Evolutionary conservation across 192 early-diverging fungal genomes (phyloP).

Genomic region (Helicostylum pulchrum): DNA sequence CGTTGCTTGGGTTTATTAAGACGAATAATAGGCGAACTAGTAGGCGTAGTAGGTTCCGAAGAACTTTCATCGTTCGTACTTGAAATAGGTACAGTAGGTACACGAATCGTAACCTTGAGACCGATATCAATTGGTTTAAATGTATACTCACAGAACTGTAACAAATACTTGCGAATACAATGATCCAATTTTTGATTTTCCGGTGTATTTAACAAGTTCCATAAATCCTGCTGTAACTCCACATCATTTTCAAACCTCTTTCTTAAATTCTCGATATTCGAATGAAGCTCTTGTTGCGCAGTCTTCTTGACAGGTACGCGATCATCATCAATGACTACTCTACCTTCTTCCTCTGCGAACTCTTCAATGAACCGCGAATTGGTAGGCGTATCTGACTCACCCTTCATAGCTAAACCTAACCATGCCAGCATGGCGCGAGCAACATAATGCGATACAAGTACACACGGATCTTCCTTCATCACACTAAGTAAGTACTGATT

Average conservation of each 20-base stretch:
- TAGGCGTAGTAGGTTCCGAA: conserved; percentile 19
- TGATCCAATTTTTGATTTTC: conserved; percentile 44
- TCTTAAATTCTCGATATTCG: conserved; percentile 23
- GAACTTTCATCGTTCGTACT: conserved; percentile 9
- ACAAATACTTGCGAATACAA: conserved; percentile 51
- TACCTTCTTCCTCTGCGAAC: conserved; percentile 49
- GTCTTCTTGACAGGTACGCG: conserved; percentile 17
- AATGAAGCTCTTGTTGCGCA: conserved; percentile 20
- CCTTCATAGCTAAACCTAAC: conserved; percentile 43
- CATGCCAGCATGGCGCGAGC: conserved; percentile 44
- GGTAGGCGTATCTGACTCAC: conserved; percentile 14
- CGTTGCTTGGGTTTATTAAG: conserved; percentile 21
- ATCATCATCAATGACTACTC: conserved; percentile 31
- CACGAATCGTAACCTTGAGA: conserved; percentile 56
- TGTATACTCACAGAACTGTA: conserved; percentile 62
- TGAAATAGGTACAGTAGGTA: conserved; percentile 30
- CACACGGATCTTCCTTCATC: conserved; percentile 60
- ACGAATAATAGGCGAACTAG: conserved; percentile 15
- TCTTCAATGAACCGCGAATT: conserved; percentile 32
- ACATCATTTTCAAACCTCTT: conserved; percentile 30
- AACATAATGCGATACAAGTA: conserved; percentile 57
- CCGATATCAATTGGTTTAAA: conserved; percentile 56
- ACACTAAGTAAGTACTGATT: conserved; percentile 59
- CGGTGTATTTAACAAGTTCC: conserved; percentile 25
- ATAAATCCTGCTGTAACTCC: conserved; percentile 25